Base-by-base conservation (phyloP, 208 protist genomes). In the Porcisia hertigi region DNA sequence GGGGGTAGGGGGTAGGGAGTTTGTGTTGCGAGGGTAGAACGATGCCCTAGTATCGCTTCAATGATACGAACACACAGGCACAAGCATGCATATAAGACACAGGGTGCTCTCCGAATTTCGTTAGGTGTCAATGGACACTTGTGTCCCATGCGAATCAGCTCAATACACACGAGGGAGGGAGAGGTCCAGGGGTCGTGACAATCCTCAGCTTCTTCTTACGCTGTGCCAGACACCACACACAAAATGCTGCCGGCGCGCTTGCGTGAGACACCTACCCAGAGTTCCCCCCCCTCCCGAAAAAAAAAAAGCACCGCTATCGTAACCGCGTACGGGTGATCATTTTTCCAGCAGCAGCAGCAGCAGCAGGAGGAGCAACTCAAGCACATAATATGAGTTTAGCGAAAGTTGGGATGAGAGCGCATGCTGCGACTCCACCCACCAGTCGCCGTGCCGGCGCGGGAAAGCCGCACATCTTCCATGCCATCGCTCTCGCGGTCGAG, bases 381-480 rank as follows among this genome's bases (percentile, higher is more conserved):
- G n/a, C 34, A 63, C 30, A 72, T 4, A 9, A 62, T n/a, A 25
- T 16, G n/a, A 45, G 5, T 49, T 88, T 66, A 94, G 41, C 89
- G 86, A 70, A 90, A 86, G 80, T 96, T 96, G 49, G 89, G 88
- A 67, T 94, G 79, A 2, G 86, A 88, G 64, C 92, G 92, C 70
- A 92, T 84, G 73, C 89, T 87, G 55, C 84, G 79, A 55, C 67
- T 90, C 92, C 92, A 96, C 45, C 92, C 92, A 6, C 92, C 92
- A 3, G 88, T 94, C 6, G 92, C 88, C 55, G 88, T 90, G 8
- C 90, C 92, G 12, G 86, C 85, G 7, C 92, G 88, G 16, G 90
- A 88, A 30, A 94, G 70, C 2, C 92, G 88, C 8, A 96, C 92
- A 78, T 96, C 92, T 59, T 96, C 92, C 92, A 96, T 96, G 43